Conservation (phyloP, 768 basidiomycete genomes). For the Lentinula detonsa region DNA sequence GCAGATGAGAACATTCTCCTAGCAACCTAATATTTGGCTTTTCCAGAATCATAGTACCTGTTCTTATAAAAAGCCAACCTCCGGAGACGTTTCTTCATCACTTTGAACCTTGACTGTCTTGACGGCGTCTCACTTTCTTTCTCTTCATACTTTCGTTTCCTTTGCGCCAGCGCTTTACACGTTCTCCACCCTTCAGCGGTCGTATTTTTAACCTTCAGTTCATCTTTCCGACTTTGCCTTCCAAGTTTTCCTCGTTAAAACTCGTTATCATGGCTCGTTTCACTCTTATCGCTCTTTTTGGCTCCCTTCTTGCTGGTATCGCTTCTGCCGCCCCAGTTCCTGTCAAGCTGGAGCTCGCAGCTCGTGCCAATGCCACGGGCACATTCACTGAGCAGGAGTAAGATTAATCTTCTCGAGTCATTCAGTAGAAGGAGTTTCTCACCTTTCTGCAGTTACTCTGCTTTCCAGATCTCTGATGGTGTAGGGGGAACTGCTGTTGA, state of each 20-base stretch:
- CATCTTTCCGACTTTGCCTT: neutral
- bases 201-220: neutral
- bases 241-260: conserved; percentile 7
- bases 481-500: conserved; percentile 28
- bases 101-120: conserved; percentile 9
- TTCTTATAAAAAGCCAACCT: neutral
- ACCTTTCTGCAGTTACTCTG: conserved; percentile 21
- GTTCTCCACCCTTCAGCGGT: conserved; percentile 12
- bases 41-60: neutral
- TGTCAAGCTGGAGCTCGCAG: conserved; percentile 3
- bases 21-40: neutral
- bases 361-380: conserved; percentile 1
- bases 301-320: conserved; percentile 11
- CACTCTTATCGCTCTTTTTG: conserved; percentile 14
- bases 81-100: neutral
- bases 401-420: neutral
- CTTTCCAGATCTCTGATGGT: conserved; percentile 35
- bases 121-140: conserved; percentile 9
- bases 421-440: neutral
- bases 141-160: conserved; percentile 10
- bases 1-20: neutral
- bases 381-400: conserved; percentile 17
- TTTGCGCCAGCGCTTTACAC: conserved; percentile 1
- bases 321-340: conserved; percentile 15
- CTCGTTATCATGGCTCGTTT: conserved; percentile 15